Evolutionary conservation across 192 early-diverging fungal species (phyloP), one percentile per base, ranked within the genome.

Genomic region (Umbelopsis sp.): DNA sequence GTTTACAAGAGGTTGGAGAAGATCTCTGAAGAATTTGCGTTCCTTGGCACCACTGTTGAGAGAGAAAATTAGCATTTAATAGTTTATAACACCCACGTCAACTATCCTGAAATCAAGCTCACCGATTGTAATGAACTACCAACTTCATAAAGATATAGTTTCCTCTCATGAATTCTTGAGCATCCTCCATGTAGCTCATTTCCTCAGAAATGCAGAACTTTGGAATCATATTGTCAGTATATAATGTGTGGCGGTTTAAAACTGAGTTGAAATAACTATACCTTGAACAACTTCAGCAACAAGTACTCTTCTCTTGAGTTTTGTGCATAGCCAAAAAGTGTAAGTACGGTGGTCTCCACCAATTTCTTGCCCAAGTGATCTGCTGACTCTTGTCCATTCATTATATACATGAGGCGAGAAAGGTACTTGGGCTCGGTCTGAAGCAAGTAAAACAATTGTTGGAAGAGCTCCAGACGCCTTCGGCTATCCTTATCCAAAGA

Each of bases 131-230:
- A 70, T 98, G 94, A 32, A 99, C 90, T 0, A 97, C 94, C 44
- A 99, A 87, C 80, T 96, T 96, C 86, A 99, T 94, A 79, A 99
- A 99, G 29, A 96, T 89, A 45, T 96, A 98, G 82, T 99, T 97
- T 25, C 94, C 94, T 14, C 93, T 82, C 87, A 96, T 82, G 76
- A 98, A 97, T 72, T 99, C 98, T 38, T 93, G 93, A 24, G 96
- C 72, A 7, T 89, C 89, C 41, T 87, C 74, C 21, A 96, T 92
- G 32, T 90, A 90, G 24, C 91, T 89, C 56, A 99, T 87, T 86
- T 99, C 97, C 70, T 96, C 86, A 68, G 91, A 85, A 76, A 99
- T 98, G 49, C 83, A 86, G 56, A 82, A 74, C 82, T 85, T 66
- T 49, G 29, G 47, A 59, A 71, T 24, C 10, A 3, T 26, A 56